phyloP scores from a whole-genome alignment of 305 asterid species.

The Fraxinus latifolia region DNA sequence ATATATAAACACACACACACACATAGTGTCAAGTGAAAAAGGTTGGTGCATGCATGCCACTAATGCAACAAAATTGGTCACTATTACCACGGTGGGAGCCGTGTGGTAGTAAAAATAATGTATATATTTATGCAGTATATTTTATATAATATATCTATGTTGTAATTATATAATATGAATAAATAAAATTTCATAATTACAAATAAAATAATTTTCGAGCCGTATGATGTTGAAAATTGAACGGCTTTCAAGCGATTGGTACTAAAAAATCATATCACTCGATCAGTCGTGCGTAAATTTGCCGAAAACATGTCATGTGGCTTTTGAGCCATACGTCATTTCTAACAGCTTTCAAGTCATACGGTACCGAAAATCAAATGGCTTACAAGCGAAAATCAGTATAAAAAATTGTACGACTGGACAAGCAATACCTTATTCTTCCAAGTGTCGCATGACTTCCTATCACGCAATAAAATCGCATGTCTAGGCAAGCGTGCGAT shows the following conservation, averaged over 20 bases:
- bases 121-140: too few species aligned
- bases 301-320: background rate
- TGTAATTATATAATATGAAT: background rate
- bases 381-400: background rate
- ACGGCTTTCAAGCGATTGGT: background rate
- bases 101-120: background rate
- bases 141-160: too few species aligned
- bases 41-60: background rate
- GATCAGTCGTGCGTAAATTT: background rate
- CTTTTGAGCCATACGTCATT: background rate
- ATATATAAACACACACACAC: too few species aligned
- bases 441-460: background rate
- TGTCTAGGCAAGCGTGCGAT: background rate
- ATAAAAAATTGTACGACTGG: background rate
- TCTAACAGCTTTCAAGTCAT: background rate
- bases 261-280: too few species aligned
- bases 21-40: too few species aligned
- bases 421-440: too few species aligned
- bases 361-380: background rate
- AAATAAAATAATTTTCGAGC: background rate
- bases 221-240: background rate
- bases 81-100: background rate
- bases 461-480: background rate
- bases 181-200: background rate
- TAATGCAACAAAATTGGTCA: background rate